These are phyloP conservation scores for Nepenthes mirabilis DNA, from an alignment of 148 eudicot species.

Conservation along the genomic window DNA sequence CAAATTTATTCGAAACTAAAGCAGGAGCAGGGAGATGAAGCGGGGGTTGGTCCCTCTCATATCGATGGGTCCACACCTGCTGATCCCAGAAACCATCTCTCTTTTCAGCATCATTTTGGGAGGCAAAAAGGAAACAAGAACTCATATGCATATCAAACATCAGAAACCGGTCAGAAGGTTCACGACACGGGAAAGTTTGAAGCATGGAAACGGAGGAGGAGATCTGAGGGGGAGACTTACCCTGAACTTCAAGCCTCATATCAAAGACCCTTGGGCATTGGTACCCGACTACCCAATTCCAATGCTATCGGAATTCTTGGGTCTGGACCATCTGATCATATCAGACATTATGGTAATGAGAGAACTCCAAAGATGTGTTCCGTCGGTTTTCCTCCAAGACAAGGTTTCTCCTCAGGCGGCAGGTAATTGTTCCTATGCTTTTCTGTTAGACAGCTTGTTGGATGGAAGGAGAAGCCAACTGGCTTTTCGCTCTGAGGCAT, in stretches of 20 bases:
- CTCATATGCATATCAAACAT: constrained; percentile 18
- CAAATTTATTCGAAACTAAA: constrained; percentile 88
- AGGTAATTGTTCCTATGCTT: constrained; percentile 19
- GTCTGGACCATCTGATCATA: constrained; percentile 59
- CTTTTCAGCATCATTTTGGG: constrained; percentile 20
- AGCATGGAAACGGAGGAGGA: constrained; percentile 80
- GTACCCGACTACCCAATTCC: constrained; percentile 37
- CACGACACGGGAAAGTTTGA: constrained; percentile 65
- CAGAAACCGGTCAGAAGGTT: constrained; percentile 31
- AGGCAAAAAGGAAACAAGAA: constrained; percentile 29
- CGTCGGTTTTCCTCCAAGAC: constrained; percentile 41
- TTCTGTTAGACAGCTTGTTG: constrained; percentile 3
- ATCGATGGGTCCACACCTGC: constrained; percentile 32
- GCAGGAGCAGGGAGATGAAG: constrained; percentile 51
- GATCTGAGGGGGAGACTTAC: constrained; percentile 58
- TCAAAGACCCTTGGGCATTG: constrained; percentile 37
- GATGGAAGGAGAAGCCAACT: constrained; percentile 4
- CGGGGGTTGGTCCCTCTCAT: constrained; percentile 73
- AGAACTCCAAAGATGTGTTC: constrained; percentile 50
- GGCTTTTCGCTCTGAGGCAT: constrained; percentile 10
- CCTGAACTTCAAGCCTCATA: constrained; percentile 40
- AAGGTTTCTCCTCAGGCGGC: constrained; percentile 47
- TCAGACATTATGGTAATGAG: constrained; percentile 33
- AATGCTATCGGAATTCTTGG: constrained; percentile 72
- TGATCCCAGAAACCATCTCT: not conserved